Conservation (phyloP, 768 basidiomycete species). For the Leccinum aurantiacum region DNA sequence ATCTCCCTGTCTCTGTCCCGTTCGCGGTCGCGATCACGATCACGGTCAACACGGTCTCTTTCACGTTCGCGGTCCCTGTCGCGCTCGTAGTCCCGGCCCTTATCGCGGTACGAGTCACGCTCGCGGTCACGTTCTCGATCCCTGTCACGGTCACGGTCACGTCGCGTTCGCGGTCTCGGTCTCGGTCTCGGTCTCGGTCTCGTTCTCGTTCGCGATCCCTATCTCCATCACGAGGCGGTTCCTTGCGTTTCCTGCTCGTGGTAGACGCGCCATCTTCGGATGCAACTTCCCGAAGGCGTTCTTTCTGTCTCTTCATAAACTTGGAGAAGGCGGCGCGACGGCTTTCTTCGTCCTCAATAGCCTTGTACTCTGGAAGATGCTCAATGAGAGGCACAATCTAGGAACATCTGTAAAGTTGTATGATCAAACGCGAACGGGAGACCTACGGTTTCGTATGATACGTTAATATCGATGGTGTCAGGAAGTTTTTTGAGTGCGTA, state of each 20-base stretch:
- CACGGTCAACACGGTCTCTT: conserved; percentile 41
- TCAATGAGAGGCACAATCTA: conserved; percentile 77
- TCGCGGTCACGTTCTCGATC: conserved; percentile 24
- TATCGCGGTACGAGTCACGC: conserved; percentile 31
- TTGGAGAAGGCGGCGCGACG: conserved; percentile 81
- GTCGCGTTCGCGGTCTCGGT: conserved; percentile 23
- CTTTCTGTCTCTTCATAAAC: conserved; percentile 90
- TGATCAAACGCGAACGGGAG: neutral
- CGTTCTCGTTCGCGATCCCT: conserved; percentile 46
- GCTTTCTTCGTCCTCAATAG: conserved; percentile 84
- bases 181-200: conserved; percentile 29
- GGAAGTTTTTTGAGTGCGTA: conserved; percentile 91
- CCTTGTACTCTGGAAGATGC: conserved; percentile 82
- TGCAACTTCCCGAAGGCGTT: conserved; percentile 71
- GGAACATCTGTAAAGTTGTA: neutral
- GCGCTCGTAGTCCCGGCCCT: conserved; percentile 38
- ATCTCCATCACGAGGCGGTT: conserved; percentile 55
- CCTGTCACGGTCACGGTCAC: conserved; percentile 32
- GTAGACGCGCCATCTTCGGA: conserved; percentile 84
- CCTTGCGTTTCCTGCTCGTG: conserved; percentile 78
- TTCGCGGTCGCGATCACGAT: conserved; percentile 42
- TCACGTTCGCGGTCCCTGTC: conserved; percentile 44
- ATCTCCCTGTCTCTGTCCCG: conserved; percentile 44
- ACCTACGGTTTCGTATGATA: conserved; percentile 79
- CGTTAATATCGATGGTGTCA: conserved; percentile 73